Percentiles rank a stretch among this genome's conserved stretches.
phyloP scores from a whole-genome alignment of 306 rosid genomes.

The Castanea crenata region DNA sequence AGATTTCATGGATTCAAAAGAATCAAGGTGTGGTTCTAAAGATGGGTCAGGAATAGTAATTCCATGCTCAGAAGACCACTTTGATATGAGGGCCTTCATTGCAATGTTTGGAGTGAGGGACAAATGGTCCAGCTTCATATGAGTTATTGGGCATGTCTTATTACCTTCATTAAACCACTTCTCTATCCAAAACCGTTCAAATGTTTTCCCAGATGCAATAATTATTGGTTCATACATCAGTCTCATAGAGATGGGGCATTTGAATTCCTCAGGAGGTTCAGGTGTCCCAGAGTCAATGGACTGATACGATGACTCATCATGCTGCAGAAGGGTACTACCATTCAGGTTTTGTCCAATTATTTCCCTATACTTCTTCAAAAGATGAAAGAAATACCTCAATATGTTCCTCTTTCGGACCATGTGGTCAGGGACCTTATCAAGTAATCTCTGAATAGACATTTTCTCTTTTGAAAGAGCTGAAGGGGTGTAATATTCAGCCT shows the following conservation, averaged over 20 bases:
- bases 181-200: slow-evolving; percentile 34
- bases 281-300: slow-evolving; percentile 7
- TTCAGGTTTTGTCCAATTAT: slow-evolving; percentile 16
- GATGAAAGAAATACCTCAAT: slow-evolving; percentile 35
- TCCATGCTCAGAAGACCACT: slow-evolving; percentile 21
- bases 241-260: slow-evolving; percentile 32
- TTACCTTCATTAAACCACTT: slow-evolving; percentile 31
- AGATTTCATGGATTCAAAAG: not conserved
- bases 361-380: slow-evolving; percentile 44
- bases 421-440: slow-evolving; percentile 14
- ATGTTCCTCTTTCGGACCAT: slow-evolving; percentile 29
- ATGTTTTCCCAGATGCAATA: slow-evolving; percentile 30
- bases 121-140: slow-evolving; percentile 16
- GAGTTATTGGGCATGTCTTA: slow-evolving; percentile 26
- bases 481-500: slow-evolving; percentile 34
- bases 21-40: not conserved
- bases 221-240: slow-evolving; percentile 35
- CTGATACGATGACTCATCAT: slow-evolving; percentile 6
- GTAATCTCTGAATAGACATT: slow-evolving; percentile 32
- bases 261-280: slow-evolving; percentile 27
- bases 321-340: slow-evolving; percentile 4
- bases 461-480: slow-evolving; percentile 39
- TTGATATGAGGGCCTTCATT: slow-evolving; percentile 27
- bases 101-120: slow-evolving; percentile 19
- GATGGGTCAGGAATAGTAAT: slow-evolving; percentile 20